Conservation (phyloP, 441 rosid genomes). For the Croton setiger region DNA sequence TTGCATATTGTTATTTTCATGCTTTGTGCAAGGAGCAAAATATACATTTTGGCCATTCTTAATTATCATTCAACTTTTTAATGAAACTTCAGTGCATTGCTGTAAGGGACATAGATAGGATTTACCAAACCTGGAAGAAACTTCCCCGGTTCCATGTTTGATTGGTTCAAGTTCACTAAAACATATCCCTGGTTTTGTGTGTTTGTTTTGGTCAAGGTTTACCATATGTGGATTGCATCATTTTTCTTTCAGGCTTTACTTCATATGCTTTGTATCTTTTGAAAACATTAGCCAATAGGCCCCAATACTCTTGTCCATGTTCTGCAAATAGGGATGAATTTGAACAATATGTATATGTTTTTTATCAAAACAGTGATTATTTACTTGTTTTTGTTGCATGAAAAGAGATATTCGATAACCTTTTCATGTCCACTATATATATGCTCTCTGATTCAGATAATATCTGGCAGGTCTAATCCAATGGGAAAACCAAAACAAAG, state of each 20-base stretch:
- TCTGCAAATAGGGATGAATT: background rate
- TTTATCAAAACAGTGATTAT: background rate
- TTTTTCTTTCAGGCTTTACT: background rate
- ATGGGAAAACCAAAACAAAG: constrained; percentile 60
- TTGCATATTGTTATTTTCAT: background rate
- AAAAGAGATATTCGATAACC: background rate
- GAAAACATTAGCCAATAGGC: background rate
- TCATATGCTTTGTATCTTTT: background rate
- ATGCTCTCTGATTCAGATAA: background rate
- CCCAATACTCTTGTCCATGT: background rate
- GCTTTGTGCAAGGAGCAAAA: background rate
- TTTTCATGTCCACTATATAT: background rate
- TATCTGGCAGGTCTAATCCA: constrained; percentile 10
- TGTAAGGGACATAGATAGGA: background rate
- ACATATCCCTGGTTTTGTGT: too few relatives aligned
- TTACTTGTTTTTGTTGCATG: background rate
- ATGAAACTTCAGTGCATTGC: background rate
- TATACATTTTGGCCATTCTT: background rate
- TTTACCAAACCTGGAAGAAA: background rate
- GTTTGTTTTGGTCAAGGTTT: too few relatives aligned
- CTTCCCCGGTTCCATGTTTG: too few relatives aligned
- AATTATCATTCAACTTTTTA: background rate
- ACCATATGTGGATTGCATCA: background rate
- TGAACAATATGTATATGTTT: background rate
- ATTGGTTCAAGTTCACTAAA: background rate